A percentile compares a stretch with the other conserved stretches of the same genome.
phyloP scores from a whole-genome alignment of 495 filamentous ascomycete genomes.

The Aspergillus sclerotiicarbonarius region DNA sequence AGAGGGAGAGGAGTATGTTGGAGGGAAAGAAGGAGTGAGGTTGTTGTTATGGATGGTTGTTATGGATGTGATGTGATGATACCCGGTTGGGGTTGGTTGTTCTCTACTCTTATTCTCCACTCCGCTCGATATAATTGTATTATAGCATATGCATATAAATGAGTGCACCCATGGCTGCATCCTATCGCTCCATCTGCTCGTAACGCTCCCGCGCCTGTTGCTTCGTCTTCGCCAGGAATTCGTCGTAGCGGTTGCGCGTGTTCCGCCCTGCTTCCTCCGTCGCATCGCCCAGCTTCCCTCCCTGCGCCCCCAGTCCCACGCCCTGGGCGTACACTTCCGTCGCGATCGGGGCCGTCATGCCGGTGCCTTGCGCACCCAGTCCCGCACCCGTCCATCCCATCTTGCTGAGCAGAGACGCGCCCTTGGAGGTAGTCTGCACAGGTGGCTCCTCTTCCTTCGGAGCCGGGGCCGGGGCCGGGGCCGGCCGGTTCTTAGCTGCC shows the following conservation, averaged over 20 bases:
- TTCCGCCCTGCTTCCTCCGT: slow-evolving; percentile 72
- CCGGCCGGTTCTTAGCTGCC: slow-evolving; percentile 36
- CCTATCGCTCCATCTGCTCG: slow-evolving; percentile 52
- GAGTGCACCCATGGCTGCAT: too few relatives aligned
- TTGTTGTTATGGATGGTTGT: not conserved
- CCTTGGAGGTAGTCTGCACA: slow-evolving; percentile 64
- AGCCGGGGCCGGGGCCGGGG: slow-evolving; percentile 25
- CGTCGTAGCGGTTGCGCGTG: slow-evolving; percentile 65
- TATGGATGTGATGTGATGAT: not conserved
- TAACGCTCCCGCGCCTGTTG: slow-evolving; percentile 79
- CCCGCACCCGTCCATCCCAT: slow-evolving; percentile 90
- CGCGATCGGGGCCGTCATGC: slow-evolving; percentile 71
- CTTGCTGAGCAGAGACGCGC: slow-evolving; percentile 78
- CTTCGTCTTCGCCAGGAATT: slow-evolving; percentile 75
- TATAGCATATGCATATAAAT: too few relatives aligned
- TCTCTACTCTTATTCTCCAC: too few relatives aligned
- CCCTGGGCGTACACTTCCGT: slow-evolving; percentile 79
- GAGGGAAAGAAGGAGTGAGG: not conserved
- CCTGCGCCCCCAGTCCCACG: slow-evolving; percentile 82
- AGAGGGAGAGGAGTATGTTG: slow-evolving; percentile 18
- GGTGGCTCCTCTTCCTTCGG: slow-evolving; percentile 35
- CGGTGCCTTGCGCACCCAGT: slow-evolving; percentile 75
- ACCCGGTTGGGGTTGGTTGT: too few relatives aligned
- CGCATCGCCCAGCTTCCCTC: slow-evolving; percentile 81
- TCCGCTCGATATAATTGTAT: too few relatives aligned